Conservation (phyloP, 2,329 filamentous ascomycete genomes). For the Plectosphaerella cucumerina region DNA sequence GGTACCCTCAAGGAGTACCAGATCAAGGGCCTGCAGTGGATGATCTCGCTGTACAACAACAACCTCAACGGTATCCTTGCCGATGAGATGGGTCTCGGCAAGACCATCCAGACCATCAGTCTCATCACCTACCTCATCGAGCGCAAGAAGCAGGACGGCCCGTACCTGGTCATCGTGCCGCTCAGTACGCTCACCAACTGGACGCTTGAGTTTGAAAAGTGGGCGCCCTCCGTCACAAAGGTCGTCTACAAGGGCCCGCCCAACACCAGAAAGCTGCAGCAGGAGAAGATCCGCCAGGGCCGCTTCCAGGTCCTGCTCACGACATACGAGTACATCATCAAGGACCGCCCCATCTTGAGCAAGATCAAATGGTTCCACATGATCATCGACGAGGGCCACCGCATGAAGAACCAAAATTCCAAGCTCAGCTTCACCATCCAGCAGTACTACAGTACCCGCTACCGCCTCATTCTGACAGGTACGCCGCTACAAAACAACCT, state of each 20-base stretch:
- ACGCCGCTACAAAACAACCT: constrained; percentile 97
- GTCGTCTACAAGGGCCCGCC: constrained; percentile 98
- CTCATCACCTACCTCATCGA: constrained; percentile 97
- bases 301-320: constrained; percentile 95
- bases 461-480: constrained; percentile 94
- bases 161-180: constrained; percentile 94
- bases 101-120: constrained; percentile 98
- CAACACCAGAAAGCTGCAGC: constrained; percentile 79
- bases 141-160: constrained; percentile 85
- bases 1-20: constrained; percentile 96
- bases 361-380: constrained; percentile 99
- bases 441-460: constrained; percentile 90
- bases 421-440: constrained; percentile 95
- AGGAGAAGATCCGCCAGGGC: constrained; percentile 90
- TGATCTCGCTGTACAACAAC: constrained; percentile 99
- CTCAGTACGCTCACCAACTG: constrained; percentile 97
- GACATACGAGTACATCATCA: constrained; percentile 99
- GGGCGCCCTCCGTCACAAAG: constrained; percentile 81
- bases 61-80: constrained; percentile 98
- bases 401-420: constrained; percentile 98
- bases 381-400: constrained; percentile 99
- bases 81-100: constrained; percentile 99
- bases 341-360: constrained; percentile 88
- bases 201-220: constrained; percentile 98
- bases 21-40: constrained; percentile 98